Conservation (phyloP, 345 rosid genomes). For the Psidium friedrichsthalianum region DNA sequence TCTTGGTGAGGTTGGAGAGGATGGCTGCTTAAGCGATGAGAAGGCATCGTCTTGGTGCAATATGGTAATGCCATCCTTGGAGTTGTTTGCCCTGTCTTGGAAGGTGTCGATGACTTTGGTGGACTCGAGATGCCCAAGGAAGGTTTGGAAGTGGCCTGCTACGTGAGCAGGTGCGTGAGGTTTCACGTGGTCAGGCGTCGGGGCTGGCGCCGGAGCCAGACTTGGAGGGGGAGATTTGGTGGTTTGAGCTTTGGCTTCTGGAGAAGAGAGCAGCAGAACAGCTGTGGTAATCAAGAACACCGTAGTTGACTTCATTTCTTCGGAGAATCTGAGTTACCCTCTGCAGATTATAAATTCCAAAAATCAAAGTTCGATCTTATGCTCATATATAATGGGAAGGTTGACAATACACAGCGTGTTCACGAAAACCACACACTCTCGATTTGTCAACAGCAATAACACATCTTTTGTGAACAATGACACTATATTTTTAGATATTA, state of each 20-base stretch:
- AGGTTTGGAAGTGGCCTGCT: conserved; percentile 75
- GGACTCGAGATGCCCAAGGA: conserved; percentile 57
- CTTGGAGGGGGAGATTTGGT: conserved; percentile 34
- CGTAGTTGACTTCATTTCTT: conserved; percentile 27
- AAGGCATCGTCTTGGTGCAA: conserved; percentile 79
- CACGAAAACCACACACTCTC: background rate
- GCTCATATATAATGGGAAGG: background rate
- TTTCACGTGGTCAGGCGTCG: conserved; percentile 52
- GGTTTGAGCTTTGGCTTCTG: conserved; percentile 34
- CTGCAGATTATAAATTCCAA: background rate
- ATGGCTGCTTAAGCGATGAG: conserved; percentile 50
- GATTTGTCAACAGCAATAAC: background rate
- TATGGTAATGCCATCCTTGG: conserved; percentile 72
- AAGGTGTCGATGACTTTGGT: conserved; percentile 74
- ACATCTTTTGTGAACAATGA: background rate
- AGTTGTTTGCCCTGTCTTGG: conserved; percentile 87
- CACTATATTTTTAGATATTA: background rate
- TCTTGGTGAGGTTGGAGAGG: conserved; percentile 65
- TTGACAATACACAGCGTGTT: background rate
- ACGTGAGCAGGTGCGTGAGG: conserved; percentile 69
- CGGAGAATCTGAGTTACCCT: background rate
- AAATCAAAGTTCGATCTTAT: background rate
- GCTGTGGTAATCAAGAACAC: conserved; percentile 13
- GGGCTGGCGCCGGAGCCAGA: conserved; percentile 83
- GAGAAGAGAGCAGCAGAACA: conserved; percentile 22